phyloP scores from a whole-genome alignment of 169 alveolate species.

The Plasmodium cynomolgi region DNA sequence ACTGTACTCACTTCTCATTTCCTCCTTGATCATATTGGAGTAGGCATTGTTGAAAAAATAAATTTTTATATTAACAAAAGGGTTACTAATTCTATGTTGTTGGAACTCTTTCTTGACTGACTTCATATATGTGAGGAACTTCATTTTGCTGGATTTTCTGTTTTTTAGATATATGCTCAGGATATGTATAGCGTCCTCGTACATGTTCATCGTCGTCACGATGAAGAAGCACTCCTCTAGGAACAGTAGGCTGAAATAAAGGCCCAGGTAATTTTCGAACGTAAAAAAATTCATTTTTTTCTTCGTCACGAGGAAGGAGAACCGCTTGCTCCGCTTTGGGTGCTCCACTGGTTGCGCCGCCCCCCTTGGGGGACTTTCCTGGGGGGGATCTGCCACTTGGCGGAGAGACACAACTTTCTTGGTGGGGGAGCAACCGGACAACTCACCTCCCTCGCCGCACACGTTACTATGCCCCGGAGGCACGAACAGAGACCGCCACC shows the following conservation, averaged over 20 bases:
- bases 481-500: neutral
- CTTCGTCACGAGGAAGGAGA: constrained; percentile 40
- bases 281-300: constrained; percentile 52
- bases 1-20: constrained; percentile 27
- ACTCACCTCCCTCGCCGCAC: neutral
- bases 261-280: constrained; percentile 71
- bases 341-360: neutral
- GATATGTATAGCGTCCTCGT: constrained; percentile 56
- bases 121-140: constrained; percentile 30
- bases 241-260: constrained; percentile 52
- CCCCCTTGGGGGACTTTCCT: neutral
- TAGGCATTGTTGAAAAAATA: constrained; percentile 38
- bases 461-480: neutral
- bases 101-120: constrained; percentile 44
- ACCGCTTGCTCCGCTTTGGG: neutral
- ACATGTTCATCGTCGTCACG: constrained; percentile 63
- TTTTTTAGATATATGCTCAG: constrained; percentile 52
- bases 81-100: neutral
- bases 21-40: constrained; percentile 29
- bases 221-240: constrained; percentile 68
- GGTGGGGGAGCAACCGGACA: neutral
- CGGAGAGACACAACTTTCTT: neutral
- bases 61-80: neutral
- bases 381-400: neutral
- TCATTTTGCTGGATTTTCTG: constrained; percentile 24